Percentiles rank a stretch among this genome's conserved stretches.
Conservation (phyloP, 148 eudicot genomes). For the Rhododendron ferrugineum region DNA sequence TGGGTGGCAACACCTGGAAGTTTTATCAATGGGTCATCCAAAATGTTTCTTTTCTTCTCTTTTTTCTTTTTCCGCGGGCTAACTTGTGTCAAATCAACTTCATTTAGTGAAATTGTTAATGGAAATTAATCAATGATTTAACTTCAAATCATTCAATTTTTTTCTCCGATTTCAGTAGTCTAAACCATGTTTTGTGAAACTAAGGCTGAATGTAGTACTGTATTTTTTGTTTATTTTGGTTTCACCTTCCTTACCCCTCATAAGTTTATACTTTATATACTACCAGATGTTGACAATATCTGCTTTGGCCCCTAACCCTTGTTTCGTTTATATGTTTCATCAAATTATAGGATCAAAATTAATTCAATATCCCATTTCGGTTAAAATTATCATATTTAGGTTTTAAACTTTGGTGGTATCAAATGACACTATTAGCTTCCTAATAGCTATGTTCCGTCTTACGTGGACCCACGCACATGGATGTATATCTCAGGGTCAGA, state of each 20-base stretch:
- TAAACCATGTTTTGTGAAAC: background rate
- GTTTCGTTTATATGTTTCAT: background rate
- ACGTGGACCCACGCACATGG: background rate
- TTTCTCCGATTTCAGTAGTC: background rate
- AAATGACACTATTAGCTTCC: background rate
- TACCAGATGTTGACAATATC: background rate
- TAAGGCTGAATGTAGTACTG: background rate
- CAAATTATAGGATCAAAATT: background rate
- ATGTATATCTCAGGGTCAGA: background rate
- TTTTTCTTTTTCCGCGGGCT: background rate
- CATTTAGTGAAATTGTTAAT: background rate
- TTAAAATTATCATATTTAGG: background rate
- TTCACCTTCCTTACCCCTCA: background rate
- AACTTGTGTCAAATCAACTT: background rate
- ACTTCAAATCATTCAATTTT: background rate
- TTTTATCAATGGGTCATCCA: background rate
- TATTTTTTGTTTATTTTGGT: background rate
- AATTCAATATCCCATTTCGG: background rate
- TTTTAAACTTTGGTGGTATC: background rate
- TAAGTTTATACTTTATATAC: background rate
- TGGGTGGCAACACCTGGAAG: background rate
- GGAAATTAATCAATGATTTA: background rate
- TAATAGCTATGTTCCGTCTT: background rate
- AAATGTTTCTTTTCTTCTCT: background rate
- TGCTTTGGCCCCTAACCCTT: background rate